Evolutionary conservation across 371 early-diverging fungal genomes (phyloP).

Genomic region (Haplosporangium sp.): DNA sequence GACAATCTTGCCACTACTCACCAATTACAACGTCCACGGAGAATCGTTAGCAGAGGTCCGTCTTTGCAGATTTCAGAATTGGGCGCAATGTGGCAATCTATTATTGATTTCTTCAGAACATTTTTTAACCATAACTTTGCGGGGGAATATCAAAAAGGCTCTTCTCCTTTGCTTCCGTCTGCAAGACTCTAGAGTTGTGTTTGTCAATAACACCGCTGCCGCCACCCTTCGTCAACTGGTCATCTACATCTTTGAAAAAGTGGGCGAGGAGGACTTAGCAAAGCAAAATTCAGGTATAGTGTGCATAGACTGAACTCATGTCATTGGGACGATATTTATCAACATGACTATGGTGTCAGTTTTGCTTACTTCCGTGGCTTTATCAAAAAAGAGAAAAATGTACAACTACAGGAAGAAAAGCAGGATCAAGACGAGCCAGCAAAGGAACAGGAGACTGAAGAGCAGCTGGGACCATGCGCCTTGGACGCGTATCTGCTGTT

Average conservation of each 20-base stretch:
- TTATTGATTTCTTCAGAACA: too few relatives aligned
- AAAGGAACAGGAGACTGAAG: slow-evolving; percentile 30
- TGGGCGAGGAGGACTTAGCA: slow-evolving; percentile 72
- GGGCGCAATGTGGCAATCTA: not conserved
- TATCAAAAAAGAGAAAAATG: not conserved
- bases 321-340: not conserved
- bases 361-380: not conserved
- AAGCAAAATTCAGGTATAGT: slow-evolving; percentile 58
- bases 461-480: slow-evolving; percentile 67
- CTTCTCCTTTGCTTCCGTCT: slow-evolving; percentile 89
- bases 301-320: not conserved
- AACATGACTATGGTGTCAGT: not conserved
- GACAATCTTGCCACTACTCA: slow-evolving; percentile 88
- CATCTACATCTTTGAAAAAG: slow-evolving; percentile 94
- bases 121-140: too few relatives aligned
- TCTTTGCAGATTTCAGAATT: not conserved
- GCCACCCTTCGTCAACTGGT: slow-evolving; percentile 95
- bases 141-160: slow-evolving; percentile 60
- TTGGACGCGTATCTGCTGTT: slow-evolving; percentile 90
- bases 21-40: slow-evolving; percentile 83
- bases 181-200: slow-evolving; percentile 86
- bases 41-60: slow-evolving; percentile 84
- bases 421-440: slow-evolving; percentile 2
- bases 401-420: slow-evolving; percentile 1
- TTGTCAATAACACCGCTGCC: slow-evolving; percentile 94